Conservation (phyloP, 2,329 filamentous ascomycete species). For the Chrysosporium queenslandicum region DNA sequence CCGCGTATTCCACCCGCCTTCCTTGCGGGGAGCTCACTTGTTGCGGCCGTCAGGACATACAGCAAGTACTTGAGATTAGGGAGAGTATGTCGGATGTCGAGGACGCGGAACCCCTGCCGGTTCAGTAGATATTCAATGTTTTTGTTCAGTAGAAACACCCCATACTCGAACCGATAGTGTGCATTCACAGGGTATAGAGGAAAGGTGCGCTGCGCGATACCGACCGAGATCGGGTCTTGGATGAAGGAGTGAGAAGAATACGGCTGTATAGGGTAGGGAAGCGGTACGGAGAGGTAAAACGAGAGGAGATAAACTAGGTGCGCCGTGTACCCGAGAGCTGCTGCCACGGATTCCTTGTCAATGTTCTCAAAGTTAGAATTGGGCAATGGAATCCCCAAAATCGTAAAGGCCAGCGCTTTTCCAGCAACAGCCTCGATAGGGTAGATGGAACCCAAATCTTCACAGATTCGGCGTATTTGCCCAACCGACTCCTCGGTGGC, state of each 20-base stretch:
- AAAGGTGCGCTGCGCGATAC: slow-evolving; percentile 55
- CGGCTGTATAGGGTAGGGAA: slow-evolving; percentile 69
- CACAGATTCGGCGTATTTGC: slow-evolving; percentile 80
- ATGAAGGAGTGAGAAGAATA: slow-evolving; percentile 66
- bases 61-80: slow-evolving; percentile 90
- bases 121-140: slow-evolving; percentile 66
- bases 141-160: slow-evolving; percentile 92
- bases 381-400: slow-evolving; percentile 66
- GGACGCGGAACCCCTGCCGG: slow-evolving; percentile 55
- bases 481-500: slow-evolving; percentile 60
- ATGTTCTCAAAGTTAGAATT: slow-evolving; percentile 67
- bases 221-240: slow-evolving; percentile 57
- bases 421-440: slow-evolving; percentile 60
- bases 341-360: slow-evolving; percentile 63
- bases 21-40: slow-evolving; percentile 48
- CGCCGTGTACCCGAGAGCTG: slow-evolving; percentile 70
- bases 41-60: slow-evolving; percentile 77
- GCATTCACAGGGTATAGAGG: slow-evolving; percentile 57
- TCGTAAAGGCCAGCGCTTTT: slow-evolving; percentile 68
- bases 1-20: slow-evolving; percentile 46
- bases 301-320: slow-evolving; percentile 66
- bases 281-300: slow-evolving; percentile 65
- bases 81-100: slow-evolving; percentile 84
- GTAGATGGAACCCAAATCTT: slow-evolving; percentile 70
- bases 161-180: slow-evolving; percentile 89